phyloP scores from a whole-genome alignment of 2,329 filamentous ascomycete species.

The Biscogniauxia sp. region DNA sequence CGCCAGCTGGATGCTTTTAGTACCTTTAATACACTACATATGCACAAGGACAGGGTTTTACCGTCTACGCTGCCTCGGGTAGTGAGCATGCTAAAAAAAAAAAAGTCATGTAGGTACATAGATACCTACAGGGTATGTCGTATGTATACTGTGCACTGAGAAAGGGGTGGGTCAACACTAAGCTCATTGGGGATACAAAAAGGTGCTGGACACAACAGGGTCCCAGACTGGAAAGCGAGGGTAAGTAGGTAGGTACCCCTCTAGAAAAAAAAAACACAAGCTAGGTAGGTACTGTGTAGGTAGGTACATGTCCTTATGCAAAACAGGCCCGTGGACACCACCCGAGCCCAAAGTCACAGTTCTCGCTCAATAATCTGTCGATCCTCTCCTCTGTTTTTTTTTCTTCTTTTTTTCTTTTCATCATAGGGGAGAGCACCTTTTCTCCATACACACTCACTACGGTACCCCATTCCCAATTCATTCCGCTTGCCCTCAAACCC shows the following conservation, averaged over 20 bases:
- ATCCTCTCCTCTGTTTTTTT: slow-evolving; percentile 7
- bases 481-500: background rate
- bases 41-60: background rate
- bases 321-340: slow-evolving; percentile 2
- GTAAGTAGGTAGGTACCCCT: too few species aligned
- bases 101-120: background rate
- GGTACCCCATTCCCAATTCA: background rate
- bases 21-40: background rate
- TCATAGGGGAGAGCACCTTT: background rate
- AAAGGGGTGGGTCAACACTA: slow-evolving; percentile 13
- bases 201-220: slow-evolving; percentile 2
- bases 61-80: background rate
- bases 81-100: background rate
- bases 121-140: background rate
- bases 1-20: background rate
- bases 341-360: background rate
- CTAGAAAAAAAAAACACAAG: too few species aligned
- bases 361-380: background rate
- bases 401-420: slow-evolving; percentile 16
- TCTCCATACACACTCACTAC: background rate
- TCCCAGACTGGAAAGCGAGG: too few species aligned
- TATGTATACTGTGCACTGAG: background rate
- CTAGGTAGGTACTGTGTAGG: background rate
- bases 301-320: slow-evolving; percentile 11
- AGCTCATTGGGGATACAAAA: background rate